Evolutionary conservation across 2,329 filamentous ascomycete genomes (phyloP).

Genomic region (Cordyceps tenuipes): DNA sequence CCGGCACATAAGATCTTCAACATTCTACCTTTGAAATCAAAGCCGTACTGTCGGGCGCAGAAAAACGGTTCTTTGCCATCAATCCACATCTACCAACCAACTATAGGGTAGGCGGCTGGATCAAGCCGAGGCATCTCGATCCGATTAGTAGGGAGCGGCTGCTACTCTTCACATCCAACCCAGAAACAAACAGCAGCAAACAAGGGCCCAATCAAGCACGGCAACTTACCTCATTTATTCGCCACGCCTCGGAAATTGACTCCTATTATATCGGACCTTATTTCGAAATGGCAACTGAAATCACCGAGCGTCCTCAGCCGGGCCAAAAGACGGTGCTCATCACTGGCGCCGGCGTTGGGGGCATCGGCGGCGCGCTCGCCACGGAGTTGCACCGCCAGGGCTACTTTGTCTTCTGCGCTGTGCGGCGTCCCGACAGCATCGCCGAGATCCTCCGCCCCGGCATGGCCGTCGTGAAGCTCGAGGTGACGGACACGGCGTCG

Average conservation of each 20-base stretch:
- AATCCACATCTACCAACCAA: too few relatives aligned
- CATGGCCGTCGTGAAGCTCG: conserved; percentile 6
- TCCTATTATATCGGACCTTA: too few relatives aligned
- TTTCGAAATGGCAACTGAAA: neutral
- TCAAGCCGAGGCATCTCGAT: neutral
- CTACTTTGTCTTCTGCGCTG: conserved; percentile 11
- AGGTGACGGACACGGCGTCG: conserved; percentile 8
- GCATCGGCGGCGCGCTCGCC: conserved; percentile 12
- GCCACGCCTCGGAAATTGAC: neutral
- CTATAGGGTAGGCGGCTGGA: neutral
- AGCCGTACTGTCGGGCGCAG: too few relatives aligned
- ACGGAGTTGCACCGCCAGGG: conserved; percentile 9
- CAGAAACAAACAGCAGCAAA: neutral
- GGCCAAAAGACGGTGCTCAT: conserved; percentile 12
- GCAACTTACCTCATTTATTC: too few relatives aligned
- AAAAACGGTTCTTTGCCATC: too few relatives aligned
- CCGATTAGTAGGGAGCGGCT: too few relatives aligned
- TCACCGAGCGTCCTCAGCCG: conserved; percentile 3
- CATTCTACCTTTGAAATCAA: too few relatives aligned
- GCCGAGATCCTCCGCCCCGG: neutral
- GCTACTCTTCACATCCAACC: neutral
- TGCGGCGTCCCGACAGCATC: conserved; percentile 8
- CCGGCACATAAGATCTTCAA: too few relatives aligned
- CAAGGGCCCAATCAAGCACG: too few relatives aligned
- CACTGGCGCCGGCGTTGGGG: conserved; percentile 11